Evolutionary conservation across 2,329 filamentous ascomycete species (phyloP).

Genomic region (Fusarium sp.): DNA sequence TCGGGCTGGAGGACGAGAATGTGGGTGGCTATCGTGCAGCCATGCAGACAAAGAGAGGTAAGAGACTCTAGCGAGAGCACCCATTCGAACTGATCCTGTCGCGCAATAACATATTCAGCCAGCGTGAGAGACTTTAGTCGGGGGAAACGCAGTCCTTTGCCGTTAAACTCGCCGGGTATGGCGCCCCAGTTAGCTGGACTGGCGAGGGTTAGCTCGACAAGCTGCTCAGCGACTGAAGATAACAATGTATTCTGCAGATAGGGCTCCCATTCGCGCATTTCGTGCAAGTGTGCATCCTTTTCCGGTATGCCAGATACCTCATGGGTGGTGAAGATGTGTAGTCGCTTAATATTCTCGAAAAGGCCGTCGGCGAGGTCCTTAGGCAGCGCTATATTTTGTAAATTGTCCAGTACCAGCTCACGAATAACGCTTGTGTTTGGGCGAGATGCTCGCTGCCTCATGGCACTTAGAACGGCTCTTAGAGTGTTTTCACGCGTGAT

Average conservation of each 20-base stretch:
- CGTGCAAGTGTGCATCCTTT: constrained; percentile 7
- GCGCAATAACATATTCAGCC: constrained; percentile 15
- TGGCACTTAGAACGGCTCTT: not conserved
- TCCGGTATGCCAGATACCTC: not conserved
- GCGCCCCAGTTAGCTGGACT: constrained; percentile 31
- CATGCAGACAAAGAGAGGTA: constrained; percentile 1
- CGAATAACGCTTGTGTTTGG: constrained; percentile 2
- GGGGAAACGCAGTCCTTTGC: constrained; percentile 29
- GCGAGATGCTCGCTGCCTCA: not conserved
- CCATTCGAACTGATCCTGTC: constrained; percentile 41
- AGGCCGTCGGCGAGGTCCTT: constrained; percentile 14
- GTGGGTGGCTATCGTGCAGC: constrained; percentile 21
- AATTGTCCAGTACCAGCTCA: constrained; percentile 25
- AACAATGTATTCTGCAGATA: constrained; percentile 32
- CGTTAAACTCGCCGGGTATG: constrained; percentile 34
- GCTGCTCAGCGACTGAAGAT: constrained; percentile 16
- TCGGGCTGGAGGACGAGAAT: not conserved
- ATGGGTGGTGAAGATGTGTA: constrained; percentile 18
- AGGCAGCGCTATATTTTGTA: constrained; percentile 30
- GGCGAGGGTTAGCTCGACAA: constrained; percentile 34
- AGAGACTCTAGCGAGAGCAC: constrained; percentile 26
- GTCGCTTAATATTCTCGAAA: constrained; percentile 18
- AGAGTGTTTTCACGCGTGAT: not conserved
- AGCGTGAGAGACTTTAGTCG: constrained; percentile 29
- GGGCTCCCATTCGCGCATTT: constrained; percentile 29